Base-by-base conservation (phyloP, 768 basidiomycete species). In the Tephrocybe sp. region DNA sequence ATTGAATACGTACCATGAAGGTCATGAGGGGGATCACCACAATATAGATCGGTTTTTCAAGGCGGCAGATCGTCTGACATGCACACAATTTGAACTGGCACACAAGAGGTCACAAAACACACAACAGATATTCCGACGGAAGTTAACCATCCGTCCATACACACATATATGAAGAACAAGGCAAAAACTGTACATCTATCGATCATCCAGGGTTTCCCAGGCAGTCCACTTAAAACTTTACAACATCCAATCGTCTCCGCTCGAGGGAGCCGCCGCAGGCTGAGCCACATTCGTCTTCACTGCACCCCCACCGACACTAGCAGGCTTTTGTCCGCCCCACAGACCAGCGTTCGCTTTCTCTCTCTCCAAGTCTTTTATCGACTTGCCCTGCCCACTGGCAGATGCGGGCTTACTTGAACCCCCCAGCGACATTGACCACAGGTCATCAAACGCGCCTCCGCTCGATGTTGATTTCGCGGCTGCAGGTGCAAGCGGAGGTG, bases 351-450 rank as follows among this genome's bases (percentile, higher is more conserved):
- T 80, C 2, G 85, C 79, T 73, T 94, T 93, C 73, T 96, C 93
- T 70, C 83, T 85, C 71, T 92, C 89, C 57, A 97, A 65, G 62
- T 93, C 93, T 68, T 88, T 88, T 62, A 96, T 95, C 38, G 86
- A 89, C 76, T 93, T 93, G 33, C 75, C 74, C 0, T 65, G 41
- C 2, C 48, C 53, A 43, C 46, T 37, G 5, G 46, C 14, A 25
- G 62, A 63, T 17, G 68, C 64, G 2, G 79, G 64, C 42, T 79
- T 77, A 33, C 74, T 59, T 14, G 68, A 47, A 12, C 75, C 48
- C 11, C 86, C 87, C 32, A 95, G 77, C 1, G 87, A 89, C 77
- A 93, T 77, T 18, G 81, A 80, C 90, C 90, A 97, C 57, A 97
- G 66, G 65, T 97, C 94, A 56, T 94, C 94, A 62, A 96, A 97